Evolutionary conservation across 371 early-diverging fungal species (phyloP).

Genomic region (Mortierella sp.): DNA sequence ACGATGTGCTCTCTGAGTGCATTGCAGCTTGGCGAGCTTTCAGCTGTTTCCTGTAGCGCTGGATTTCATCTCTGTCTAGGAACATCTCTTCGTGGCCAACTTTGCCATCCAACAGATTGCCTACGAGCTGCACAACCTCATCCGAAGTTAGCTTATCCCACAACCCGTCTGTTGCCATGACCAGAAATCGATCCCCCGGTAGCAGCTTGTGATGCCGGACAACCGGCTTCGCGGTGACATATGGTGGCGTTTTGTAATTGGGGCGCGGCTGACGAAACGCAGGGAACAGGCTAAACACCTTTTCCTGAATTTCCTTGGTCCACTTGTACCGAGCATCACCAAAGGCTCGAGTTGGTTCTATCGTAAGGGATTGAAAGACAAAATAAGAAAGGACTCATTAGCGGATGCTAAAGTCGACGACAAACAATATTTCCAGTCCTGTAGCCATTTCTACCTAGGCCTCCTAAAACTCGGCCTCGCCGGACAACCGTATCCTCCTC

Average conservation of each 20-base stretch:
- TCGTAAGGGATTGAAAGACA: not conserved
- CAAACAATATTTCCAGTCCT: not conserved
- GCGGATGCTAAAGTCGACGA: not conserved
- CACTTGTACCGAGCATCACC: slow-evolving; percentile 83
- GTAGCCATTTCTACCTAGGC: slow-evolving; percentile 67
- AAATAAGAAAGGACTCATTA: not conserved
- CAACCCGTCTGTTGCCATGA: slow-evolving; percentile 94
- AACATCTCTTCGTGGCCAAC: slow-evolving; percentile 25
- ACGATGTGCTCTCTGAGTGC: too few relatives aligned
- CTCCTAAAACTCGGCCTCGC: slow-evolving; percentile 78
- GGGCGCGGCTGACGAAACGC: slow-evolving; percentile 67
- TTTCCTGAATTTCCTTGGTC: slow-evolving; percentile 70
- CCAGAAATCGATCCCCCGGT: slow-evolving; percentile 80
- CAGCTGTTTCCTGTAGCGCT: slow-evolving; percentile 5
- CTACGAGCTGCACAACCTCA: slow-evolving; percentile 72
- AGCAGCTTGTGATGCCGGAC: slow-evolving; percentile 70
- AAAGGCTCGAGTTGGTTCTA: slow-evolving; percentile 67
- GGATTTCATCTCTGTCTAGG: slow-evolving; percentile 16
- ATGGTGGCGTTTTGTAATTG: slow-evolving; percentile 88
- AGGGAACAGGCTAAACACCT: slow-evolving; percentile 69
- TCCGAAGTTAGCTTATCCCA: slow-evolving; percentile 89
- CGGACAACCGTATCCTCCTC: slow-evolving; percentile 71
- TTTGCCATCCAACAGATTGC: slow-evolving; percentile 57
- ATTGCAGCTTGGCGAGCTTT: not conserved
- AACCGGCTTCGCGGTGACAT: slow-evolving; percentile 91